Evolutionary conservation across 345 rosid species (phyloP).

Genomic region (Boechera retrofracta): DNA sequence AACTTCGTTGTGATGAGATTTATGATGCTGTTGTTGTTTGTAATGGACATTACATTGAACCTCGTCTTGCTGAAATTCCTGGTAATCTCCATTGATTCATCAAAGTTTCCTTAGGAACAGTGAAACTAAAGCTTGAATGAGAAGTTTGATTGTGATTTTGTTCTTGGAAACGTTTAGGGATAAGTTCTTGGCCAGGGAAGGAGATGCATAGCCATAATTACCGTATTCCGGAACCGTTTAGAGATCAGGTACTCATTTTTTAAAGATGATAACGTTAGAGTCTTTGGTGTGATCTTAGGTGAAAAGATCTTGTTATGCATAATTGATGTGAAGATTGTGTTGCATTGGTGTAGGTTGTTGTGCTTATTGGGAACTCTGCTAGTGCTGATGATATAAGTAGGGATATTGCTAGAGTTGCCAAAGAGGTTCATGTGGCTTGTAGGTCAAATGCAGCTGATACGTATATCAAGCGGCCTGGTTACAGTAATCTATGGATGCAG

Average conservation of each 20-base stretch:
- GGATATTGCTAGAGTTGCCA: slow-evolving; percentile 70
- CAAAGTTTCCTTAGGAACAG: background rate
- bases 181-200: slow-evolving; percentile 84
- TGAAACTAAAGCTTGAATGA: background rate
- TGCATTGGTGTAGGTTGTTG: slow-evolving; percentile 56
- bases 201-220: slow-evolving; percentile 91
- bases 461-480: slow-evolving; percentile 50
- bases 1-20: slow-evolving; percentile 46
- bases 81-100: slow-evolving; percentile 47
- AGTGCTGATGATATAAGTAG: slow-evolving; percentile 78
- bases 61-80: slow-evolving; percentile 49
- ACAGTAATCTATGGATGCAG: slow-evolving; percentile 70
- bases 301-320: background rate
- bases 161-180: slow-evolving; percentile 51
- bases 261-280: background rate
- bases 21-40: slow-evolving; percentile 82
- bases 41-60: slow-evolving; percentile 71
- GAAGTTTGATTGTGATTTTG: background rate
- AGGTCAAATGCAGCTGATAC: slow-evolving; percentile 61
- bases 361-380: slow-evolving; percentile 70
- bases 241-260: slow-evolving; percentile 58
- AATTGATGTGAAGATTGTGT: slow-evolving; percentile 12
- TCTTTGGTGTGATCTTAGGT: background rate
- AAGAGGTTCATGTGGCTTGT: slow-evolving; percentile 79
- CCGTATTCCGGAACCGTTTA: slow-evolving; percentile 67